Base-by-base conservation (phyloP, 2,329 filamentous ascomycete genomes). In the Periconia sp. region DNA sequence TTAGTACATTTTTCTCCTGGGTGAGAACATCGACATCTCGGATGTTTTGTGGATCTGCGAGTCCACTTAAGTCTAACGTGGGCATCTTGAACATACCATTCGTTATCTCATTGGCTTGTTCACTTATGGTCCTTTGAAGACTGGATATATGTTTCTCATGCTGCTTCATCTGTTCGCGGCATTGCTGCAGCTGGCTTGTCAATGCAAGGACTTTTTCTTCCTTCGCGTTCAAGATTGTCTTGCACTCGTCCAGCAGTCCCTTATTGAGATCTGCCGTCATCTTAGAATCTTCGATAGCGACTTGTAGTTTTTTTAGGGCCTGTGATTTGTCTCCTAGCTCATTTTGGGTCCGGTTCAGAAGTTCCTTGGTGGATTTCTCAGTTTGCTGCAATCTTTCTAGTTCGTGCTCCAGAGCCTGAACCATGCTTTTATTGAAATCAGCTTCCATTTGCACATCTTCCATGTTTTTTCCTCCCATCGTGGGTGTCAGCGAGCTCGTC, bases 401-500 rank as follows among this genome's bases (percentile, higher is more conserved):
- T 17, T 45, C 43, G 7, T 23, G 14, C 23, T 45, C 23, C 23
- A 45, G 27, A 10, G 27, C 43, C 11, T 31, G 11, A 31, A 20
- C 18, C 19, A 45, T 31, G 5, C 6, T 23, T 23, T 45, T 45
- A 23, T 45, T 45, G 9, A 45, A n/a, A 15, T 45, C 43, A 6
- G 43, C 43, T 11, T 45, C 43, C 43, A 45, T 20, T 15, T 45
- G 43, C 13, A 45, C 43, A 31, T 45, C 43, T 45, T 45, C 43
- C 2, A 45, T 31, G 14, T 13, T 45, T 23, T 14, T 45, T 45
- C 14, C 14, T 10, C 27, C 27, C 8, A 45, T n/a, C 6, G 43
- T 15, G n/a, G 23, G 2, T 31, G 43, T 9, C 20, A 23, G 42
- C 13, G 18, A 7, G 27, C 20, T 13, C 20, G 41, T 19, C 23